A percentile compares a stretch with the other conserved stretches of the same genome.
phyloP scores from a whole-genome alignment of 768 basidiomycete species.

The Agaricus bisporus region DNA sequence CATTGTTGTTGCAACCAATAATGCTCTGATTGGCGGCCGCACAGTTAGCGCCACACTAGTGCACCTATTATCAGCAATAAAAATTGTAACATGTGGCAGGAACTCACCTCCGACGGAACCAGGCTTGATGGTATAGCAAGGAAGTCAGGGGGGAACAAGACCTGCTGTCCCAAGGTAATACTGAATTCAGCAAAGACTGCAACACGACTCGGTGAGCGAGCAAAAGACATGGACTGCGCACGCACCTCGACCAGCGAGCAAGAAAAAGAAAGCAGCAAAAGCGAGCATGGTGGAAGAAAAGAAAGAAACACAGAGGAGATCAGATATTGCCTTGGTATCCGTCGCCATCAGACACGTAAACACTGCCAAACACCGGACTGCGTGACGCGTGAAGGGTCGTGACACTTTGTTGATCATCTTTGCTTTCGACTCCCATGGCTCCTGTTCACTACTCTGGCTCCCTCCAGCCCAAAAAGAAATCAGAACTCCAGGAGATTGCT shows the following conservation, averaged over 20 bases:
- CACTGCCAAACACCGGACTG: slow-evolving; percentile 16
- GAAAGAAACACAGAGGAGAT: slow-evolving; percentile 2
- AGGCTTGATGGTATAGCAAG: slow-evolving; percentile 32
- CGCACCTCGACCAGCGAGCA: slow-evolving; percentile 59
- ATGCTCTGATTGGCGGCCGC: slow-evolving; percentile 18
- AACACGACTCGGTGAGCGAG: not conserved
- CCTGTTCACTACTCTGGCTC: slow-evolving; percentile 42
- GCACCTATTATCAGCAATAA: not conserved
- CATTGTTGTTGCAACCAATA: slow-evolving; percentile 38
- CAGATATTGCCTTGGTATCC: not conserved
- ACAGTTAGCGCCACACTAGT: slow-evolving; percentile 32
- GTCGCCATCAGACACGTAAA: slow-evolving; percentile 23
- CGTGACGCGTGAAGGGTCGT: slow-evolving; percentile 22
- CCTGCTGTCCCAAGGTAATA: slow-evolving; percentile 34
- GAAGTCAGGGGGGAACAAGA: slow-evolving; percentile 38
- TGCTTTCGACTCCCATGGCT: slow-evolving; percentile 32
- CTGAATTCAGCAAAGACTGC: slow-evolving; percentile 38
- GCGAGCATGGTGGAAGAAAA: slow-evolving; percentile 13
- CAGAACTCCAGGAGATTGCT: slow-evolving; percentile 60
- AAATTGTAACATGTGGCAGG: slow-evolving; percentile 16
- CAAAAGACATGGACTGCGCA: not conserved
- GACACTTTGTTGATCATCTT: slow-evolving; percentile 15
- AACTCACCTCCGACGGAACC: slow-evolving; percentile 23
- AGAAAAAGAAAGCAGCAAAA: slow-evolving; percentile 28
- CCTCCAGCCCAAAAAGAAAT: slow-evolving; percentile 62